Percentiles rank a stretch among this genome's conserved stretches.
phyloP scores from a whole-genome alignment of 495 filamentous ascomycete species.

The Hypoxylon lienhwacheense region DNA sequence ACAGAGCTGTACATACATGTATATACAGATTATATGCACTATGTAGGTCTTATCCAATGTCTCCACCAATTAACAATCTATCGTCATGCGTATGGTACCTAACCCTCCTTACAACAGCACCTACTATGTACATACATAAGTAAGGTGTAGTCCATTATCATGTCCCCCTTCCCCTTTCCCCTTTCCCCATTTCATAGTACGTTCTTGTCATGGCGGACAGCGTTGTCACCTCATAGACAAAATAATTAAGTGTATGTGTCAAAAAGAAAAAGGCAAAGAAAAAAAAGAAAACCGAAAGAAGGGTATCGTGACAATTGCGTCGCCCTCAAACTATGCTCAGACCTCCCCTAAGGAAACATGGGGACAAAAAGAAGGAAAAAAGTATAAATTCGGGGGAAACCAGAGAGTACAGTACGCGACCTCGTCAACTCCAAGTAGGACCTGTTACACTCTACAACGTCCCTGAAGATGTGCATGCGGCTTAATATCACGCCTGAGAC shows the following conservation, averaged over 20 bases:
- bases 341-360: constrained; percentile 4
- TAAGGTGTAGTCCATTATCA: too few relatives aligned
- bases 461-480: constrained; percentile 11
- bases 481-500: constrained; percentile 1
- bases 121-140: too few relatives aligned
- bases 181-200: too few relatives aligned
- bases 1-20: too few relatives aligned
- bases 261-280: constrained; percentile 4
- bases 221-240: not conserved
- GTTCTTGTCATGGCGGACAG: too few relatives aligned
- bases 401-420: constrained; percentile 16
- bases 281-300: constrained; percentile 36
- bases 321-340: constrained; percentile 13
- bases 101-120: too few relatives aligned
- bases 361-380: not conserved
- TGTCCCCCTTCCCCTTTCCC: too few relatives aligned
- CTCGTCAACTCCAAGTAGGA: constrained; percentile 6
- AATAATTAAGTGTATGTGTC: constrained; percentile 12
- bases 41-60: too few relatives aligned
- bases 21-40: too few relatives aligned
- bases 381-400: too few relatives aligned
- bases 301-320: constrained; percentile 30
- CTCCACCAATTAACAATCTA: too few relatives aligned
- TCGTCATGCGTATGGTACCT: too few relatives aligned
- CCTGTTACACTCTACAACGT: constrained; percentile 9